Base-by-base conservation (phyloP, 352 stramenopile genomes). In the Phytophthora pisi region DNA sequence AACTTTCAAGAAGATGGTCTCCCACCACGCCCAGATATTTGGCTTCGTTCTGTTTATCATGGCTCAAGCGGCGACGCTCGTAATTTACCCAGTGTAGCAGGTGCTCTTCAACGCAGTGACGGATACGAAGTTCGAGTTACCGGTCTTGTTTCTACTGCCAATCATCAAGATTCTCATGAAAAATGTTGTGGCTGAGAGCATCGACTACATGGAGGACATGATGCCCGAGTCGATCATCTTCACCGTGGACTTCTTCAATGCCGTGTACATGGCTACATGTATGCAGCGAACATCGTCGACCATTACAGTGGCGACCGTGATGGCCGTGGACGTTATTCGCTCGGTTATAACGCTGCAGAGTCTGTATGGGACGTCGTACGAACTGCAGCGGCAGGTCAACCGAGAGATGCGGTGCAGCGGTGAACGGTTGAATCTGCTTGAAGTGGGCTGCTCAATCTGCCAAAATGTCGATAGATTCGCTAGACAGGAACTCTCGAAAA, bases 191-290 rank as follows among this genome's bases (percentile, higher is more conserved):
- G 69, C 66, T 36, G 67, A 50, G 15, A 54, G 28, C 26, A 69
- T 77, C 51, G n/a, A 38, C 23, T 50, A 64, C 57, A 64, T 64
- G 59, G 59, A 72, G 30, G 71, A 81, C 47, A 51, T 61, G 36
- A 74, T 78, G 36, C 68, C 78, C 0, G 68, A 87, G 42, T 62
- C 66, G 0, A 58, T 84, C 11, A 76, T 81, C 10, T 79, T 87
- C 57, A 82, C 81, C 3, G 68, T 80, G 11, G 71, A 84, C 28
- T 61, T 82, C 40, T 87, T 83, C 62, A 75, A 87, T 51, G 38
- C 74, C 26, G 36, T 88, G 1, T 88, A 70, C 30, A 43, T 84
- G 36, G 52, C 65, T 2, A 60, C 52, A n/a, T 72, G 46, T 8
- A 68, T 72, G 57, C 57, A 72, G 30, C 28, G 38, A 16, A 18